Evolutionary conservation across 2,329 filamentous ascomycete genomes (phyloP).

Genomic region (Neofusicoccum sp.): DNA sequence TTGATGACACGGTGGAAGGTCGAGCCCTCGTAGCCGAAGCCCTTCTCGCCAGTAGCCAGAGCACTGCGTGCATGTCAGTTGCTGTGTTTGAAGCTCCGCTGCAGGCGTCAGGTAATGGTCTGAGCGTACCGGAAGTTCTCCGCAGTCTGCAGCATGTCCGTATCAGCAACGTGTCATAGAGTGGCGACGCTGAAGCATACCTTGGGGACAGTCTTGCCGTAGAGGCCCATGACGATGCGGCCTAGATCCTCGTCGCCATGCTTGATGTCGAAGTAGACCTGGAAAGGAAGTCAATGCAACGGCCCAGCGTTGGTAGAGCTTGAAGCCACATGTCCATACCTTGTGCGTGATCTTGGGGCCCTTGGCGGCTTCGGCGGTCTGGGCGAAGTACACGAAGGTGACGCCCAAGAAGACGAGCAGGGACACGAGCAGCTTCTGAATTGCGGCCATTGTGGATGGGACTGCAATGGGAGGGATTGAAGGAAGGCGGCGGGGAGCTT

Average conservation of each 20-base stretch:
- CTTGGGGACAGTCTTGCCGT: slow-evolving; percentile 83
- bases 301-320: not conserved
- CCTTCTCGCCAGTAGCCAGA: slow-evolving; percentile 81
- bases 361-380: slow-evolving; percentile 71
- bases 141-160: slow-evolving; percentile 48
- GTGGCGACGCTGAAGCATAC: slow-evolving; percentile 33
- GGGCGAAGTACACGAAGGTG: slow-evolving; percentile 71
- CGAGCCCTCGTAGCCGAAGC: slow-evolving; percentile 78
- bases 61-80: slow-evolving; percentile 54
- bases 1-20: slow-evolving; percentile 89
- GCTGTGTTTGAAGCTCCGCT: slow-evolving; percentile 20
- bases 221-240: slow-evolving; percentile 76
- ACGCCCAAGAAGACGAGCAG: slow-evolving; percentile 74
- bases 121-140: slow-evolving; percentile 59
- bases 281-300: slow-evolving; percentile 16
- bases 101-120: slow-evolving; percentile 36
- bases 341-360: slow-evolving; percentile 96
- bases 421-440: slow-evolving; percentile 69
- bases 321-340: slow-evolving; percentile 44
- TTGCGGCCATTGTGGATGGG: slow-evolving; percentile 64
- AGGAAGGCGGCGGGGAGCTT: slow-evolving; percentile 2
- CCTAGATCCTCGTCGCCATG: slow-evolving; percentile 73
- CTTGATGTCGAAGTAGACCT: slow-evolving; percentile 79
- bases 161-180: slow-evolving; percentile 21
- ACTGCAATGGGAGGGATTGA: slow-evolving; percentile 6